These are phyloP conservation scores for Entamoeba dispar DNA, from an alignment of 208 protist genomes.

Conservation along the genomic window DNA sequence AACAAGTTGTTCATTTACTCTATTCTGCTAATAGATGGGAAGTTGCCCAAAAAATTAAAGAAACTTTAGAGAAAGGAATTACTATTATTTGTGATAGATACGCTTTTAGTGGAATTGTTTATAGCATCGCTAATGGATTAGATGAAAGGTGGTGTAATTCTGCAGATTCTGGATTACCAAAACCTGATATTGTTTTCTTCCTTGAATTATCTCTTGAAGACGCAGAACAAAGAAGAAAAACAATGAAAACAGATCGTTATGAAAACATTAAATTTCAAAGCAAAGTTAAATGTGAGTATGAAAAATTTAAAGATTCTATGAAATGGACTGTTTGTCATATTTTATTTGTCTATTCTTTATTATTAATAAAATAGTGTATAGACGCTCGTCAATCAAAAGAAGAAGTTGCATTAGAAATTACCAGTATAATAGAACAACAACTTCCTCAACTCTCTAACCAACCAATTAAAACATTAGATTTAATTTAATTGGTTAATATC, in stretches of 20 bases:
- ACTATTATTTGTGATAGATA: constrained; percentile 14
- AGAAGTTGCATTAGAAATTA: too few relatives aligned
- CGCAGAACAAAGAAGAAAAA: background rate
- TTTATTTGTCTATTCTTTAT: too few relatives aligned
- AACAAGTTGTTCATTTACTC: background rate
- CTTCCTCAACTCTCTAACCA: too few relatives aligned
- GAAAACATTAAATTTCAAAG: background rate
- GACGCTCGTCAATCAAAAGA: too few relatives aligned
- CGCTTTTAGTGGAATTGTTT: constrained; percentile 3
- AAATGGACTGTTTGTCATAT: background rate
- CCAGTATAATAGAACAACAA: too few relatives aligned
- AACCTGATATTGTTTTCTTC: background rate
- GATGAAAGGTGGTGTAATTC: background rate
- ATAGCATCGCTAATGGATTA: background rate
- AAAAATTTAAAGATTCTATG: background rate
- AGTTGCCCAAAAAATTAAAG: background rate
- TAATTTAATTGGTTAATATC: too few relatives aligned
- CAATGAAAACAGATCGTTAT: background rate
- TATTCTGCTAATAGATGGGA: constrained; percentile 11
- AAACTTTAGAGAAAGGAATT: background rate
- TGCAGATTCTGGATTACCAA: background rate
- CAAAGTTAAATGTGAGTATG: background rate
- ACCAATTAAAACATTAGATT: too few relatives aligned
- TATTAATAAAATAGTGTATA: too few relatives aligned
- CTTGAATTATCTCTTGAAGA: background rate